A percentile compares a stretch with the other conserved stretches of the same genome.
Conservation (phyloP, 306 rosid species). For the Crataegus laevigata region DNA sequence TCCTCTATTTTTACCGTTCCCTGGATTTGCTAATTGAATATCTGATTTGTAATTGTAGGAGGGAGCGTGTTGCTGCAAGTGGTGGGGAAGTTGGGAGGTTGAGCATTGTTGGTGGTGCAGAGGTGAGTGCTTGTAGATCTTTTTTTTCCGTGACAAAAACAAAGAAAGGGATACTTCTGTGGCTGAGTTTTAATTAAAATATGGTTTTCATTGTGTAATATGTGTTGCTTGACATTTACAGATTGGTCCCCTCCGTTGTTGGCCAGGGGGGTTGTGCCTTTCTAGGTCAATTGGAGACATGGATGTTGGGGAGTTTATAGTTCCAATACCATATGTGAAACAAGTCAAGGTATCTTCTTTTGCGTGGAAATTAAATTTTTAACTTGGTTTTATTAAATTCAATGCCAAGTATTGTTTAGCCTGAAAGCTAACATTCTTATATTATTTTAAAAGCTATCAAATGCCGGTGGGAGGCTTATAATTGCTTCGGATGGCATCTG, state of each 20-base stretch:
- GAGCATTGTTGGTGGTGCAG: conserved; percentile 85
- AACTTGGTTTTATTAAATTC: neutral
- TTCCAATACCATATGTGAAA: conserved; percentile 87
- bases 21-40: conserved; percentile 9
- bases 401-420: neutral
- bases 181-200: neutral
- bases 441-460: conserved; percentile 52
- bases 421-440: conserved; percentile 21
- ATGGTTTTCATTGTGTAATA: neutral
- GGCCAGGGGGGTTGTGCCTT: conserved; percentile 99
- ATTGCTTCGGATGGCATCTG: conserved; percentile 97
- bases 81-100: conserved; percentile 99
- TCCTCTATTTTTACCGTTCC: conserved; percentile 1
- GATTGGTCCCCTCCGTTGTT: conserved; percentile 98
- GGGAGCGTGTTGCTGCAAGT: conserved; percentile 91
- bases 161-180: neutral
- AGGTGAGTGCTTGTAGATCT: conserved; percentile 39
- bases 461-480: conserved; percentile 86
- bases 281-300: conserved; percentile 95
- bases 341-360: conserved; percentile 73
- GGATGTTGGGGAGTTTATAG: conserved; percentile 97
- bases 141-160: neutral
- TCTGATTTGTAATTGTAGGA: conserved; percentile 37
- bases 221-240: conserved; percentile 34
- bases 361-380: neutral